These are phyloP conservation scores for Sphagnum magellanicum DNA, from an alignment of 228 moss, liverwort and hornwort genomes.

Conservation along the genomic window DNA sequence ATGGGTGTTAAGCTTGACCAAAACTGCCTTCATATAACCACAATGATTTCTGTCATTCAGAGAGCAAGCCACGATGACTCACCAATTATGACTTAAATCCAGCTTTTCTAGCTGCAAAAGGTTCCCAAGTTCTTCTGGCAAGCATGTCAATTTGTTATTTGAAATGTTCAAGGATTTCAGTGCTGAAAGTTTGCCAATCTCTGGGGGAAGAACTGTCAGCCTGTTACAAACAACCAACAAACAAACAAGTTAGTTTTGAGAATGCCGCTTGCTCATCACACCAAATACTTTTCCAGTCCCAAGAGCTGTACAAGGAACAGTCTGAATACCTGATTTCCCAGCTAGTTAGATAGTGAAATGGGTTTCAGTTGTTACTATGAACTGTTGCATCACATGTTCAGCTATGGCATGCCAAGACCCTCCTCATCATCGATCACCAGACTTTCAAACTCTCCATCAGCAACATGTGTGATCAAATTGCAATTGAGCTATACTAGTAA, in stretches of 20 bases:
- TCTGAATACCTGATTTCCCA: too few relatives aligned
- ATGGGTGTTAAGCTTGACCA: too few relatives aligned
- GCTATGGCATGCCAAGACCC: neutral
- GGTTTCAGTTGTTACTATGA: too few relatives aligned
- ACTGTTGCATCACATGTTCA: too few relatives aligned
- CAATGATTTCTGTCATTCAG: neutral
- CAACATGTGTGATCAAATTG: neutral
- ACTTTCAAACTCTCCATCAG: neutral
- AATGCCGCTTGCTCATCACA: too few relatives aligned
- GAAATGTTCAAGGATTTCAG: constrained; percentile 66
- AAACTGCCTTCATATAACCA: neutral
- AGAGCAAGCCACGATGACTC: constrained; percentile 10
- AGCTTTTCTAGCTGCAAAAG: constrained; percentile 66
- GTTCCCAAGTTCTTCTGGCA: constrained; percentile 70
- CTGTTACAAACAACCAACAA: constrained; percentile 24
- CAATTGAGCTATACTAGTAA: neutral
- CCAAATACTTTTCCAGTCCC: too few relatives aligned
- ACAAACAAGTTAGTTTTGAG: neutral
- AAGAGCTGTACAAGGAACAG: too few relatives aligned
- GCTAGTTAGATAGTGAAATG: too few relatives aligned
- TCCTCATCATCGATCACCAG: neutral
- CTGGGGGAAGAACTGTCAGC: constrained; percentile 56
- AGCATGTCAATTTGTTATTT: constrained; percentile 59
- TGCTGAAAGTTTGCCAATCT: constrained; percentile 64
- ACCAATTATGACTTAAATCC: constrained; percentile 81